phyloP scores from a whole-genome alignment of 805 yeast species.

The Candida sphagnicola region DNA sequence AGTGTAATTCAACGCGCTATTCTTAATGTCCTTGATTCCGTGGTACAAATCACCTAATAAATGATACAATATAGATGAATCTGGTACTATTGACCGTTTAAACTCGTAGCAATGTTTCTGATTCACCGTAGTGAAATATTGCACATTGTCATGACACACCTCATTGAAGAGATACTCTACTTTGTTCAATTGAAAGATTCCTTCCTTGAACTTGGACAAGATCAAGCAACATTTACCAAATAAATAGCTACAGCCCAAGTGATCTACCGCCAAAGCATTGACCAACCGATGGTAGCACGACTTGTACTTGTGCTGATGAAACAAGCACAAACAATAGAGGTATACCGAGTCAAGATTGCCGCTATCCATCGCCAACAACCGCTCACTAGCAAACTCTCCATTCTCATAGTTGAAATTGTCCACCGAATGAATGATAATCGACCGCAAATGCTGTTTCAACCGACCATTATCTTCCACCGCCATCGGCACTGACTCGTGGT shows the following conservation, averaged over 20 bases:
- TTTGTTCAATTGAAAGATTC: conserved; percentile 44
- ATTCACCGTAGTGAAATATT: conserved; percentile 15
- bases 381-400: conserved; percentile 85
- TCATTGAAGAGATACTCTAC: conserved; percentile 29
- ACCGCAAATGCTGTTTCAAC: conserved; percentile 44
- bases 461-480: not conserved
- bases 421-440: conserved; percentile 62
- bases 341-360: conserved; percentile 58
- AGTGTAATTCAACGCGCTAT: conserved; percentile 64
- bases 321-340: conserved; percentile 65
- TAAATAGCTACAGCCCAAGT: conserved; percentile 73
- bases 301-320: conserved; percentile 53
- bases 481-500: not conserved
- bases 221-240: conserved; percentile 65
- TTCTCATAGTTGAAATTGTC: conserved; percentile 67
- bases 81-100: conserved; percentile 48
- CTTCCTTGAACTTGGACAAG: conserved; percentile 55
- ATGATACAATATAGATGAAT: conserved; percentile 62
- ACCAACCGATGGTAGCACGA: conserved; percentile 50
- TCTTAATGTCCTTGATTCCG: conserved; percentile 55
- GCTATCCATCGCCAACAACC: conserved; percentile 63
- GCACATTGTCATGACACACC: conserved; percentile 3
- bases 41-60: conserved; percentile 67
- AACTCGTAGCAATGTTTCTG: conserved; percentile 34
- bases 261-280: conserved; percentile 39